A percentile compares a stretch with the other conserved stretches of the same genome.
Evolutionary conservation across 345 rosid genomes (phyloP).

Genomic region (Arabidopsis suecica): DNA sequence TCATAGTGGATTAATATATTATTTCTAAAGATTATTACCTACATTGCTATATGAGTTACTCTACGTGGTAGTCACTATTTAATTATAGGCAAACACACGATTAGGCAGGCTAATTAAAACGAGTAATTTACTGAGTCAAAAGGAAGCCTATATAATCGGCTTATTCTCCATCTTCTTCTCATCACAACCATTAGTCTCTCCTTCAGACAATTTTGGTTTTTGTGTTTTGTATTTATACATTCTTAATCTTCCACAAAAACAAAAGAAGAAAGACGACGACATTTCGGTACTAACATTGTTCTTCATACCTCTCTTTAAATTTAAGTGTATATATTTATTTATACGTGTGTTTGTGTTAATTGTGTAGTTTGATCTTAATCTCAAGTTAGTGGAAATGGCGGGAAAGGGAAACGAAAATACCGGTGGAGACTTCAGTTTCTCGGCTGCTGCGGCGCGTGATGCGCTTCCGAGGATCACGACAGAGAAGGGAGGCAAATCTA

Average conservation of each 20-base stretch:
- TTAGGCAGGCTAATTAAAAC: not conserved
- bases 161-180: not conserved
- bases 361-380: constrained; percentile 21
- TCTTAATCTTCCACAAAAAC: not conserved
- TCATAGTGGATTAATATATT: not conserved
- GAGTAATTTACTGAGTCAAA: constrained; percentile 21
- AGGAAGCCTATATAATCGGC: constrained; percentile 37
- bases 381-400: constrained; percentile 30
- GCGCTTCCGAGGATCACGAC: constrained; percentile 50
- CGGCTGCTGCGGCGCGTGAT: constrained; percentile 46
- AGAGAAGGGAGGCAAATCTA: constrained; percentile 35
- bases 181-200: constrained; percentile 27
- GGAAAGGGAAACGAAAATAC: constrained; percentile 28
- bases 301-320: not conserved
- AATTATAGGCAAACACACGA: constrained; percentile 5
- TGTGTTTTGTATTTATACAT: constrained; percentile 7
- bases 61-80: constrained; percentile 5
- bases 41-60: not conserved
- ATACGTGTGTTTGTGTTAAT: not conserved
- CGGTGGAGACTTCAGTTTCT: constrained; percentile 46
- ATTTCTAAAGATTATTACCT: too few species aligned
- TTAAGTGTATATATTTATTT: not conserved
- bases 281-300: constrained; percentile 31
- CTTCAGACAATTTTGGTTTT: not conserved
- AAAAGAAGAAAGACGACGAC: constrained; percentile 12